Evolutionary conservation across 1,139 yeast species (phyloP).

Genomic region (Debaryomycetaceae sp.): DNA sequence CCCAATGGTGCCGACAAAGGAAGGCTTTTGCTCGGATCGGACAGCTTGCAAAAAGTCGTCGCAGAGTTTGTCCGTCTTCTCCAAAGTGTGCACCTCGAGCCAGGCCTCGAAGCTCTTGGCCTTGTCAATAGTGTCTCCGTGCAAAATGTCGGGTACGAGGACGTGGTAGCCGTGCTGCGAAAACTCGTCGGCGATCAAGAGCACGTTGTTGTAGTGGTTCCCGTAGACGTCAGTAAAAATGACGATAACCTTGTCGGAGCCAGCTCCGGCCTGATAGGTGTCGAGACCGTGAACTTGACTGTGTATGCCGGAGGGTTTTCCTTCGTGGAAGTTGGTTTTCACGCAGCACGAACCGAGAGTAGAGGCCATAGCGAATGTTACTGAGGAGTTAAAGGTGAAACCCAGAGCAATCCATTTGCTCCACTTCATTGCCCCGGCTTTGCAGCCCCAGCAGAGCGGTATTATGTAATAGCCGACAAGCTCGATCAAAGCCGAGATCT

Average conservation of each 20-base stretch:
- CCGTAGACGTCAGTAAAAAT: conserved; percentile 67
- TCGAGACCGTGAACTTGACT: conserved; percentile 33
- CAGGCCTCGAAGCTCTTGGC: conserved; percentile 31
- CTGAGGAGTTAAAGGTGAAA: no score
- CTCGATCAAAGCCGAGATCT: no score
- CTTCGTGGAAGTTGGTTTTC: conserved; percentile 35
- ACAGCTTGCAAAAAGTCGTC: conserved; percentile 34
- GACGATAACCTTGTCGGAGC: conserved; percentile 40
- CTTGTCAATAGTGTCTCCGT: conserved; percentile 36
- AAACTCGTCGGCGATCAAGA: conserved; percentile 60
- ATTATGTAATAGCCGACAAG: no score
- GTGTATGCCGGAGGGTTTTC: conserved; percentile 36
- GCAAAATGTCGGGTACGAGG: conserved; percentile 62
- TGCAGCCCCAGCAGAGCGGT: no score
- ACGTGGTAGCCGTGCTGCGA: conserved; percentile 51
- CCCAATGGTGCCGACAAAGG: conserved; percentile 53
- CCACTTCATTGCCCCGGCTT: no score
- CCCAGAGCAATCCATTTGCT: no score
- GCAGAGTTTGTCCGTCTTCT: conserved; percentile 26
- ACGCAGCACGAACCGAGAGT: conserved; percentile 44
- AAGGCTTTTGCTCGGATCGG: conserved; percentile 34
- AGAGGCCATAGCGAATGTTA: conserved; percentile 38
- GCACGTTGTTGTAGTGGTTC: conserved; percentile 40
- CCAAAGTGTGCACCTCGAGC: conserved; percentile 43
- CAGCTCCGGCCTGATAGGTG: conserved; percentile 46